Conservation (phyloP, 2,329 filamentous ascomycete species). For the Talaromyces piceae region DNA sequence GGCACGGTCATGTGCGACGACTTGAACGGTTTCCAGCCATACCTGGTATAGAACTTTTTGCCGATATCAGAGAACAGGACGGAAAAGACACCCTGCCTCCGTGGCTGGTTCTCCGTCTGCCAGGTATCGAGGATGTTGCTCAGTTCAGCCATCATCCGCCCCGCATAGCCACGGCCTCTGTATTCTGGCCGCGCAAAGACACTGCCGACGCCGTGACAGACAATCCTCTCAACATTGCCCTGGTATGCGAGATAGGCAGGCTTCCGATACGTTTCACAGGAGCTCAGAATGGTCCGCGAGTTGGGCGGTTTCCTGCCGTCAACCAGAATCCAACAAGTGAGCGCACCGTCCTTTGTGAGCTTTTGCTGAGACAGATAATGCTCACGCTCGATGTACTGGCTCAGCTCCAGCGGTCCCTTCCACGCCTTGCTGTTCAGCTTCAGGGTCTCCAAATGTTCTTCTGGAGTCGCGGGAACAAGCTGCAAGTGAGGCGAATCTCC, state of each 20-base stretch:
- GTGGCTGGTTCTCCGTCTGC: conserved; percentile 39
- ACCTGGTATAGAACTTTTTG: conserved; percentile 67
- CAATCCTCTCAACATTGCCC: conserved; percentile 48
- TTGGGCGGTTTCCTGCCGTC: conserved; percentile 35
- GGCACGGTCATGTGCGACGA: conserved; percentile 65
- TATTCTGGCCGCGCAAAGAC: conserved; percentile 67
- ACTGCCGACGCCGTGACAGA: conserved; percentile 66
- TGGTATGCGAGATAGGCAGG: conserved; percentile 38
- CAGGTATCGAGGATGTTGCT: conserved; percentile 47
- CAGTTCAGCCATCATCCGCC: conserved; percentile 64
- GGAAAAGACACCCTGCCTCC: conserved; percentile 54
- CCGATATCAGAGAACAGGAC: conserved; percentile 84
- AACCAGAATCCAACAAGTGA: conserved; percentile 55
- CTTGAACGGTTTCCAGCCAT: conserved; percentile 68
- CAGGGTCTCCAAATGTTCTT: conserved; percentile 47
- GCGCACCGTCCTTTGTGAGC: conserved; percentile 47
- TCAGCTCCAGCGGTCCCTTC: conserved; percentile 48
- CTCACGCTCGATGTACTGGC: conserved; percentile 54
- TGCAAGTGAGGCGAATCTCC: conserved; percentile 45
- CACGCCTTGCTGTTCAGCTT: conserved; percentile 50
- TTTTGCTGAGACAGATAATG: conserved; percentile 43
- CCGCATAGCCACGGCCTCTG: conserved; percentile 68
- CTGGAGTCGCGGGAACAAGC: conserved; percentile 48
- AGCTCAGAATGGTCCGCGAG: conserved; percentile 44
- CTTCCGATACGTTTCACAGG: conserved; percentile 50